A percentile compares a stretch with the other conserved stretches of the same genome.
These are phyloP conservation scores for Alternaria consortialis DNA, from an alignment of 2,329 filamentous ascomycete species.

Conservation along the genomic window DNA sequence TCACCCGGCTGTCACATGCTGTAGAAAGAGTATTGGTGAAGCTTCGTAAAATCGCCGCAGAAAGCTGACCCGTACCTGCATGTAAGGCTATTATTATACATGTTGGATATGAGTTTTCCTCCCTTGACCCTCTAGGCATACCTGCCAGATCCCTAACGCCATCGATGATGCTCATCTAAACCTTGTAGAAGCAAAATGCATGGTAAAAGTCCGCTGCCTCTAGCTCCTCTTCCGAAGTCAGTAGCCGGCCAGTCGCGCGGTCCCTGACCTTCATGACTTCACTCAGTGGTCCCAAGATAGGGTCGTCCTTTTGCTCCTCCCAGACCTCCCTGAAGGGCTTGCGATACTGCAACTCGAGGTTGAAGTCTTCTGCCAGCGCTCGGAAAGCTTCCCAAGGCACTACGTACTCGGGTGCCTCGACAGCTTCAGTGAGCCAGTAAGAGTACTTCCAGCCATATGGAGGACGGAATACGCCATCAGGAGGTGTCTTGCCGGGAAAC, in stretches of 20 bases:
- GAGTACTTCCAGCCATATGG: constrained; percentile 98
- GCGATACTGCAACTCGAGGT: constrained; percentile 93
- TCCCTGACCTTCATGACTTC: constrained; percentile 95
- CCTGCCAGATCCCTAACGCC: constrained; percentile 11
- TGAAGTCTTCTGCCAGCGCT: constrained; percentile 94
- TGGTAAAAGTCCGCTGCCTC: constrained; percentile 87
- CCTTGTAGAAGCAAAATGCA: constrained; percentile 97
- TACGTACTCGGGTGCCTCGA: constrained; percentile 96
- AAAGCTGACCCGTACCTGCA: neutral
- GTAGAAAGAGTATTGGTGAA: neutral
- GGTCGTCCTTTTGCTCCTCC: constrained; percentile 88
- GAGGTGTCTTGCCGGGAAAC: constrained; percentile 83
- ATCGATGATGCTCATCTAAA: constrained; percentile 56
- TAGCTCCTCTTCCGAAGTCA: constrained; percentile 86
- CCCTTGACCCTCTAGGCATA: neutral
- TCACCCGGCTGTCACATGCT: neutral
- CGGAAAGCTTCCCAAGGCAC: constrained; percentile 98
- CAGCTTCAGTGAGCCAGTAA: constrained; percentile 94
- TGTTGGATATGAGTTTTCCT: neutral
- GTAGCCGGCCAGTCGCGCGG: constrained; percentile 69
- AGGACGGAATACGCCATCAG: constrained; percentile 89
- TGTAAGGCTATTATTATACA: neutral
- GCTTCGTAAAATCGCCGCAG: neutral
- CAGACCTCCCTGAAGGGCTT: constrained; percentile 91
- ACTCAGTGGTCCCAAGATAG: constrained; percentile 80